Evolutionary conservation across 2,329 filamentous ascomycete species (phyloP), one percentile per base, ranked within the genome.

Genomic region (Beauveria sp.): DNA sequence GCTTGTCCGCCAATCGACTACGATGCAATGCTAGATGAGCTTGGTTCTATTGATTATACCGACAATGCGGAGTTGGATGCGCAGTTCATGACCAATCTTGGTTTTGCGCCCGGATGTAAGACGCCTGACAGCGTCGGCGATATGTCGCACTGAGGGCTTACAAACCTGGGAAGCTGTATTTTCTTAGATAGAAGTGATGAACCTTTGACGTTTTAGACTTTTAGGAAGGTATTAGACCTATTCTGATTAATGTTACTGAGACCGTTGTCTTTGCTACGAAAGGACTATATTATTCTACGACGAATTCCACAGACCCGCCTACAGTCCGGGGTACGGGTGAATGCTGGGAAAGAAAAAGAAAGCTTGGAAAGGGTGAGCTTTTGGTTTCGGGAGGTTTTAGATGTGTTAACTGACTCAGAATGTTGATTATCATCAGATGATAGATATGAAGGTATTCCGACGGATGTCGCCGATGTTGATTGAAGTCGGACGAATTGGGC

Each of bases 51-150:
- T 46, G 79, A 81, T 62, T 78, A 75, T 64, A 72, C 73, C 0
- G 79, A 81, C 58, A 73, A 75, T 41, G 72, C 82, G 50, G 80
- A 83, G 28, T 77, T 79, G 14, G 83, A 86, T 64, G 77, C 82
- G 2, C 82, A 86, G 64, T 87, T 88, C 66, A 86, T 88, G 84
- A 79, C 83, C 50, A 88, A 88, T 65, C 74, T 88, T 22, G 85
- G 85, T 0, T 86, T 87, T 68, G 83, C 80, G 1, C 84, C 85
- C 0, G 84, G 84, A 28, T 80, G 82, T 40, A 84, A 85, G 61
- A 74, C 87, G 55, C 77, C 79, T 0, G 83, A 85, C 64, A 77
- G 53, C 18, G 26, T 55, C 5, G 41, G 53, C n/a, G 41, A 55
- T 24, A 34, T 84, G 74, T 26, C 24, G 16, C 41, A 16, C 20